A percentile compares a stretch with the other conserved stretches of the same genome.
These are phyloP conservation scores for Thelonectria olida DNA, from an alignment of 2,329 filamentous ascomycete species.

Conservation along the genomic window DNA sequence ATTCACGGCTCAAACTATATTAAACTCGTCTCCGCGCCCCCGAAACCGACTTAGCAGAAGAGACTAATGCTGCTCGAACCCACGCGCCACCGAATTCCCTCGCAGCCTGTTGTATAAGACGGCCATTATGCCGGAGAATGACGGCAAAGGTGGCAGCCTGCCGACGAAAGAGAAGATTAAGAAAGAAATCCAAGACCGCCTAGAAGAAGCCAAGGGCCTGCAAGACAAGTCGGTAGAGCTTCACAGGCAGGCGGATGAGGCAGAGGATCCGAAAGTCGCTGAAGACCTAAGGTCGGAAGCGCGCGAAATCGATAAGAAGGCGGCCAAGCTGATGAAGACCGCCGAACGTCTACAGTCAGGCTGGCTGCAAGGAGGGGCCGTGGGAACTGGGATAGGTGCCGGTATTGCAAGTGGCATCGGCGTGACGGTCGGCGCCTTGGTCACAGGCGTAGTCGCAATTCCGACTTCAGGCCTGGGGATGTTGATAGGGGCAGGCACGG, in stretches of 20 bases:
- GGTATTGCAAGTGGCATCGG: slow-evolving; percentile 35
- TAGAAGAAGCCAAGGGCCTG: slow-evolving; percentile 27
- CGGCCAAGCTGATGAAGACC: slow-evolving; percentile 35
- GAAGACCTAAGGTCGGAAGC: slow-evolving; percentile 27
- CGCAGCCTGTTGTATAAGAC: no score
- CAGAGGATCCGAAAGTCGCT: slow-evolving; percentile 21
- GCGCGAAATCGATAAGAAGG: slow-evolving; percentile 31
- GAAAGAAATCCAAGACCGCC: slow-evolving; percentile 27
- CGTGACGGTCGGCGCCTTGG: slow-evolving; percentile 23
- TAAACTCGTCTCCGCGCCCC: no score
- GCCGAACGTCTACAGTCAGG: slow-evolving; percentile 30
- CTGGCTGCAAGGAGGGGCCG: slow-evolving; percentile 34
- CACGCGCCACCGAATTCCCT: no score
- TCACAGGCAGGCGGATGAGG: slow-evolving; percentile 26
- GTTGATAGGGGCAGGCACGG: slow-evolving; percentile 32
- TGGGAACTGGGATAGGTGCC: slow-evolving; percentile 32
- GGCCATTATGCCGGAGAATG: slow-evolving; percentile 18
- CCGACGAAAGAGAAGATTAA: slow-evolving; percentile 26
- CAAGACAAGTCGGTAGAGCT: slow-evolving; percentile 30
- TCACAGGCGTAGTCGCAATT: slow-evolving; percentile 34
- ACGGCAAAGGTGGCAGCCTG: neutral
- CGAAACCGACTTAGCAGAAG: no score
- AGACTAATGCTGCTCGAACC: no score
- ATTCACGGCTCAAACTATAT: no score
- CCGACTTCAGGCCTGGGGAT: slow-evolving; percentile 30